A percentile compares a stretch with the other conserved stretches of the same genome.
Conservation (phyloP, 225 moss, liverwort and hornwort species). For the Pleurozium schreberi region DNA sequence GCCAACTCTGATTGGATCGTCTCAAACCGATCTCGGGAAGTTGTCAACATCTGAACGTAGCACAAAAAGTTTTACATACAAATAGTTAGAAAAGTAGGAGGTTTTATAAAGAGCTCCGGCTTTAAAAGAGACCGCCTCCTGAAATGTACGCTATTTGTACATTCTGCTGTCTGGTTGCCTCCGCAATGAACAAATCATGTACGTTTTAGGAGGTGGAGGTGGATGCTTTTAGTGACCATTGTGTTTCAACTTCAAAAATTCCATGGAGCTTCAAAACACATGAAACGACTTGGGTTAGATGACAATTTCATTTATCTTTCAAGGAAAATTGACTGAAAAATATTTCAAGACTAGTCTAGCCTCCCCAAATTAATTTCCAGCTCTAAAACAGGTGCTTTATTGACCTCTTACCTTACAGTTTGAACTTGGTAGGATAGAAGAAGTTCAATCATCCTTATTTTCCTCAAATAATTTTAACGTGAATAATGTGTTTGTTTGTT, state of each 20-base stretch:
- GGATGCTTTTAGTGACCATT: background rate
- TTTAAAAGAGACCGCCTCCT: rapidly evolving
- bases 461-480: background rate
- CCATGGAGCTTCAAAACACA: too few relatives aligned
- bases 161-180: background rate
- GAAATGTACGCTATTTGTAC: background rate
- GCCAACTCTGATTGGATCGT: slow-evolving; percentile 47
- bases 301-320: background rate
- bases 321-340: background rate
- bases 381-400: too few relatives aligned
- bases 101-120: background rate
- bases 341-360: background rate
- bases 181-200: background rate
- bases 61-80: background rate
- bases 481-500: too few relatives aligned
- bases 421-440: background rate
- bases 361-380: background rate
- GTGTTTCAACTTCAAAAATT: background rate
- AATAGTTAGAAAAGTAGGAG: background rate
- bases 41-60: slow-evolving; percentile 65
- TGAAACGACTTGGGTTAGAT: background rate
- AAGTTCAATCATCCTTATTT: background rate
- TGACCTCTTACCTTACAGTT: background rate
- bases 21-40: slow-evolving; percentile 78
- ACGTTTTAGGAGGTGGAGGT: background rate